phyloP scores from a whole-genome alignment of 1,139 yeast species.

The Scheffersomyces titani region DNA sequence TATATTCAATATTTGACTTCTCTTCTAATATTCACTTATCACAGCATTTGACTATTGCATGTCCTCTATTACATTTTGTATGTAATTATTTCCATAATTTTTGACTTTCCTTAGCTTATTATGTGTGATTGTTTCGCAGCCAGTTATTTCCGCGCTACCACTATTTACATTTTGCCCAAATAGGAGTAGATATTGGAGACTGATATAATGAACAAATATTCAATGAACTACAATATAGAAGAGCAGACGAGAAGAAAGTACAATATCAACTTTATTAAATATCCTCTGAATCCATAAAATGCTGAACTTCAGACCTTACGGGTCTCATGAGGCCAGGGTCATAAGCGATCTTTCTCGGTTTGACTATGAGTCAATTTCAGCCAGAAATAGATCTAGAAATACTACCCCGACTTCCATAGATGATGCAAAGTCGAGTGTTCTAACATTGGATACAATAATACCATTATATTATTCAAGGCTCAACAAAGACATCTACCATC shows the following conservation, averaged over 20 bases:
- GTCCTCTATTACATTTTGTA: too few species aligned
- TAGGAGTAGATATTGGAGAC: neutral
- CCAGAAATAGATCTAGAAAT: slow-evolving; percentile 16
- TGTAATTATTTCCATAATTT: too few species aligned
- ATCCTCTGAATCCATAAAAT: neutral
- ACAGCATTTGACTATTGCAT: too few species aligned
- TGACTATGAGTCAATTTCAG: slow-evolving; percentile 11
- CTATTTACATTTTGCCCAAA: neutral
- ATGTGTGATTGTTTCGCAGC: neutral
- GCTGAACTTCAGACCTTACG: slow-evolving; percentile 7
- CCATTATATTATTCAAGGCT: slow-evolving; percentile 1
- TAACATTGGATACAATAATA: slow-evolving; percentile 10
- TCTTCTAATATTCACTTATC: too few species aligned
- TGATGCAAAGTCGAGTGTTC: slow-evolving; percentile 11
- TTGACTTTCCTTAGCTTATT: neutral
- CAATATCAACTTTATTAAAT: too few species aligned
- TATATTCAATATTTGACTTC: too few species aligned
- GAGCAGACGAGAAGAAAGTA: neutral
- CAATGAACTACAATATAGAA: neutral
- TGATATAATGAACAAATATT: neutral
- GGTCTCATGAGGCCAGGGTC: slow-evolving; percentile 11
- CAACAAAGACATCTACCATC: neutral
- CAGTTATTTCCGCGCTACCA: neutral
- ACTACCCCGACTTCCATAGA: slow-evolving; percentile 15
- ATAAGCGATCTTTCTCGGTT: slow-evolving; percentile 20